Evolutionary conservation across 2,329 filamentous ascomycete genomes (phyloP).

Genomic region (Fusarium citri): DNA sequence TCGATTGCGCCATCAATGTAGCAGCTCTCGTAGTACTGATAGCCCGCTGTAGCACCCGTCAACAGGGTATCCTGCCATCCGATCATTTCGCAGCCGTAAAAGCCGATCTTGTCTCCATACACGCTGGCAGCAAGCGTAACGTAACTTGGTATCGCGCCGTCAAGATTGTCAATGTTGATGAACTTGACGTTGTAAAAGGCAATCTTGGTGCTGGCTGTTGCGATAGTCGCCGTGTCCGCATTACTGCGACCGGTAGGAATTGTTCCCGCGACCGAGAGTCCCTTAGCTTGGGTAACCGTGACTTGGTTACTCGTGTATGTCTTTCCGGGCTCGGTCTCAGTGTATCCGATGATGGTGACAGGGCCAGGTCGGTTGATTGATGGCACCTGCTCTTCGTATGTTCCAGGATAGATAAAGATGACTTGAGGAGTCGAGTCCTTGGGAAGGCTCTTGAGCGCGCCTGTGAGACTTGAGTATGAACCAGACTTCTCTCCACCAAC

Average conservation of each 20-base stretch:
- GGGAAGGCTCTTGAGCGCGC: conserved; percentile 48
- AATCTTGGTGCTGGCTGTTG: conserved; percentile 55
- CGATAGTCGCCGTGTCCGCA: conserved; percentile 43
- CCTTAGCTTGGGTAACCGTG: conserved; percentile 53
- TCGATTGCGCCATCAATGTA: conserved; percentile 40
- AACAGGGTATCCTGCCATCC: conserved; percentile 37
- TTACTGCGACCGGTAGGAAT: conserved; percentile 43
- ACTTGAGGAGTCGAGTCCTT: conserved; percentile 53
- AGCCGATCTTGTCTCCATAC: conserved; percentile 52
- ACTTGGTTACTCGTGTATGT: conserved; percentile 68
- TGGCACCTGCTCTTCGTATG: conserved; percentile 56
- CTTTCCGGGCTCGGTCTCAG: conserved; percentile 53
- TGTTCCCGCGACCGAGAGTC: conserved; percentile 35
- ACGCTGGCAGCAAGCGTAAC: conserved; percentile 41
- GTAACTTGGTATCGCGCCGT: conserved; percentile 25
- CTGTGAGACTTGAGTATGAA: conserved; percentile 48
- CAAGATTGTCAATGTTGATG: conserved; percentile 55
- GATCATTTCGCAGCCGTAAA: conserved; percentile 53
- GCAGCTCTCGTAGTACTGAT: conserved; percentile 39
- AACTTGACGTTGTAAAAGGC: conserved; percentile 50
- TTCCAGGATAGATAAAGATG: conserved; percentile 58
- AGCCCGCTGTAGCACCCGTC: conserved; percentile 30
- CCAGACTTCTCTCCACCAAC: conserved; percentile 39
- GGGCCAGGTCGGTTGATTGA: conserved; percentile 53
- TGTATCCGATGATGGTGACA: conserved; percentile 58